These are phyloP conservation scores for Fereydounia khargensis DNA, from an alignment of 1,284 basidiomycete species.

Conservation along the genomic window DNA sequence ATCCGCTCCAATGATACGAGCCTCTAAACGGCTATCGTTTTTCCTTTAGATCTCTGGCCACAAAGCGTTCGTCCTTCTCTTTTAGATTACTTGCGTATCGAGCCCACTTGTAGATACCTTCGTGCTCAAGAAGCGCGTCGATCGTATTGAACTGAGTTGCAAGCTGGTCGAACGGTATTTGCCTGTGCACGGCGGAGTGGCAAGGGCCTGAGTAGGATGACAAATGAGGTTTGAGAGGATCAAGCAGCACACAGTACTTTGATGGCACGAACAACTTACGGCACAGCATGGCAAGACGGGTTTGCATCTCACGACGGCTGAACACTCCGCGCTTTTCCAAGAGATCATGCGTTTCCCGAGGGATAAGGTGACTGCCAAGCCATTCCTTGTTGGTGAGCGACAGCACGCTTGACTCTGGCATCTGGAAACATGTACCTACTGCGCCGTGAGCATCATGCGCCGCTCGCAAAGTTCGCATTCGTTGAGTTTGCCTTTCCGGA, in stretches of 20 bases:
- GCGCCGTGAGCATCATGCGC: slow-evolving; percentile 7
- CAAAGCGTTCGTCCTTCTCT: slow-evolving; percentile 1
- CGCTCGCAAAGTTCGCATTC: slow-evolving; percentile 9
- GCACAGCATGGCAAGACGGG: slow-evolving; percentile 4
- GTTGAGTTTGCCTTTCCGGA: neutral
- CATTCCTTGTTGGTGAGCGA: neutral
- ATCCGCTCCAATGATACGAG: too few relatives aligned
- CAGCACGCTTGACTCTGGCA: neutral
- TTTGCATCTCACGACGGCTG: slow-evolving; percentile 4
- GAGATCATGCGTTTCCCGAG: slow-evolving; percentile 4
- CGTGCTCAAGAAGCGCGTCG: slow-evolving; percentile 1
- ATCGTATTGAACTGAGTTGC: slow-evolving; percentile 5
- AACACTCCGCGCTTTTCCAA: slow-evolving; percentile 4
- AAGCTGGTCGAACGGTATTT: neutral
- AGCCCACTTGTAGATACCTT: slow-evolving; percentile 3
- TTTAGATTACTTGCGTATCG: slow-evolving; percentile 3
- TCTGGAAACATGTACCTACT: slow-evolving; percentile 5
- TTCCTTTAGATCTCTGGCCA: too few relatives aligned
- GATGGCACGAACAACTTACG: too few relatives aligned
- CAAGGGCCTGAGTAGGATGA: slow-evolving; percentile 1
- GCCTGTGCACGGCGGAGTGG: slow-evolving; percentile 4
- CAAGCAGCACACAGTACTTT: too few relatives aligned
- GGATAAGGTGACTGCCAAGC: slow-evolving; percentile 7
- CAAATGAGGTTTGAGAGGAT: too few relatives aligned
- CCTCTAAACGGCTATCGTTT: too few relatives aligned